phyloP scores from a whole-genome alignment of 495 filamentous ascomycete genomes.

The Penicillium diatomitis region DNA sequence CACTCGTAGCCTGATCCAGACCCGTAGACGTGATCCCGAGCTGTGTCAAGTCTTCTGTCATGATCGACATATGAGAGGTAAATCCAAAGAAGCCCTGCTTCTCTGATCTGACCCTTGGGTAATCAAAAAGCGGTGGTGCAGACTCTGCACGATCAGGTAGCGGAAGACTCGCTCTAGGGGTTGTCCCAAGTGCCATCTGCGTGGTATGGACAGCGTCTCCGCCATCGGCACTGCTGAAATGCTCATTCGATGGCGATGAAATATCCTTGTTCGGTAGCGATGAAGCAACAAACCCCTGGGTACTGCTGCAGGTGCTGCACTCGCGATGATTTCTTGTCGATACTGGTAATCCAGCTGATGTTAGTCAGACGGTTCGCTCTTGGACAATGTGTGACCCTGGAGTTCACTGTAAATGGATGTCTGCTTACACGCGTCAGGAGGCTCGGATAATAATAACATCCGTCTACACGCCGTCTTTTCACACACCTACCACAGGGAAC shows the following conservation, averaged over 20 bases:
- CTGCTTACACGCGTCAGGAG: neutral
- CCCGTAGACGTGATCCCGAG: neutral
- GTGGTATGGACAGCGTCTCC: neutral
- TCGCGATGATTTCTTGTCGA: neutral
- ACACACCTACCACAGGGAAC: constrained; percentile 1
- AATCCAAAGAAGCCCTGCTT: constrained; percentile 1
- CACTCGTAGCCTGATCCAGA: neutral
- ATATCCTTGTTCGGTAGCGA: neutral
- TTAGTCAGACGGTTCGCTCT: neutral
- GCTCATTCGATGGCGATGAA: neutral
- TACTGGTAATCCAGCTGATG: neutral
- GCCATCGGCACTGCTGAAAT: neutral
- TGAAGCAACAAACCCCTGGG: neutral
- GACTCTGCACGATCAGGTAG: neutral
- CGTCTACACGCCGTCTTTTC: neutral
- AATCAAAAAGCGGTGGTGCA: neutral
- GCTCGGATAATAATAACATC: constrained; percentile 1
- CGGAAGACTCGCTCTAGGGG: neutral
- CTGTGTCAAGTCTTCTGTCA: neutral
- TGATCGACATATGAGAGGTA: neutral
- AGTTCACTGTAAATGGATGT: neutral
- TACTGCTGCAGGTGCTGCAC: neutral
- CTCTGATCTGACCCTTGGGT: neutral
- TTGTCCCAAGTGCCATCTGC: neutral
- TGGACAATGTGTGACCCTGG: neutral